Evolutionary conservation across 2,329 filamentous ascomycete species (phyloP).

Genomic region (Aspergillus costaricaensis): DNA sequence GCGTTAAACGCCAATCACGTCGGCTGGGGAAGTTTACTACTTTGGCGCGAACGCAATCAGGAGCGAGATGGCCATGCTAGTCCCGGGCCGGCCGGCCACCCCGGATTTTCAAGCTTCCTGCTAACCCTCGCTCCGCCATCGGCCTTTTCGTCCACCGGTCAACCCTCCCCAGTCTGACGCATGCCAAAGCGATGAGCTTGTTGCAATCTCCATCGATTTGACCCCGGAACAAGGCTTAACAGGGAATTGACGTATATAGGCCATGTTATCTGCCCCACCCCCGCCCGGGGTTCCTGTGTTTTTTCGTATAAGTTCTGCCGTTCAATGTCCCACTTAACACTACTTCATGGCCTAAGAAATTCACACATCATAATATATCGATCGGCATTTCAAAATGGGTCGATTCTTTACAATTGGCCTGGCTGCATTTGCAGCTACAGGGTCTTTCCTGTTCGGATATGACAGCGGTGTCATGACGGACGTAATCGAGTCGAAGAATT

Average conservation of each 20-base stretch:
- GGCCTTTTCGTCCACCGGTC: conserved; percentile 3
- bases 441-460: conserved; percentile 45
- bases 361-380: neutral
- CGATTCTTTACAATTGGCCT: conserved; percentile 15
- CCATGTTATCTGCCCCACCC: neutral
- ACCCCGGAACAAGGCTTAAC: neutral
- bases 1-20: conserved; percentile 5
- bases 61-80: conserved; percentile 5
- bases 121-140: neutral
- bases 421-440: conserved; percentile 17
- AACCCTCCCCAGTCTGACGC: neutral
- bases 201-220: neutral
- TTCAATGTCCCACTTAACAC: no score
- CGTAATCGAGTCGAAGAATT: conserved; percentile 59
- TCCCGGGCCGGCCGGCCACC: conserved; percentile 10
- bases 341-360: neutral
- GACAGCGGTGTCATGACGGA: conserved; percentile 41
- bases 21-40: neutral
- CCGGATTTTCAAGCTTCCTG: conserved; percentile 15
- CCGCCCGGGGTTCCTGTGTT: neutral
- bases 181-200: neutral
- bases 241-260: neutral
- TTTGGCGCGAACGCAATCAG: neutral
- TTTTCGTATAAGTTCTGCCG: neutral
- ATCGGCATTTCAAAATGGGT: conserved; percentile 9